Evolutionary conservation across 192 early-diverging fungal genomes (phyloP), one percentile per base, ranked within the genome.

Genomic region (Geranomyces michiganensis): DNA sequence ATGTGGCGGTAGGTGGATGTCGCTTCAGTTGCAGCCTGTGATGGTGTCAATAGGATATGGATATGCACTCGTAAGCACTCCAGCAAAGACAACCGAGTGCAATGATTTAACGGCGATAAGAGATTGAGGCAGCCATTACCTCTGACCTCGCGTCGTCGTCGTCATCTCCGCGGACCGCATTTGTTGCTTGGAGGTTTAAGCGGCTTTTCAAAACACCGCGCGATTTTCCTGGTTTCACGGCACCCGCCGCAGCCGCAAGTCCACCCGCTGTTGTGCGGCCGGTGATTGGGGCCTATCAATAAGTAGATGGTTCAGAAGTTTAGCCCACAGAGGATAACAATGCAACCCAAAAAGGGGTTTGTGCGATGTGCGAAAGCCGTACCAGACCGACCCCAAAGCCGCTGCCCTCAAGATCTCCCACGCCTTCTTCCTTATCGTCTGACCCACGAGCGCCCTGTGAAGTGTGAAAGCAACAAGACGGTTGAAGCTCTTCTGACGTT

Each of bases 311-410:
- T n/a, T n/a, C n/a, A n/a, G n/a, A n/a, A n/a, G n/a, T n/a, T n/a
- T n/a, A n/a, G n/a, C n/a, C 26, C 26, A 56, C 21, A 33, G n/a
- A 7, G 10, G 47, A 53, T 44, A 22, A 13, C 36, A 10, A 62
- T 47, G 12, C 10, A 47, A 10, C 12, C 46, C 46, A 47, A 19
- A 53, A 53, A 9, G 17, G 24, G 51, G 10, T 41, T 41, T 10
- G 5, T 41, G 31, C 29, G 59, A 4, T 61, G 24, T n/a, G 5
- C 36, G 36, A 10, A 41, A 2, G 59, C 10, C 69, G 49, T 81
- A 85, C 87, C 71, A 88, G 27, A 17, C 87, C 87, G 41, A 89
- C 72, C 13, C 82, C 83, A 72, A 89, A 89, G 17, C 87, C 86
- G 22, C 44, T 71, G 1, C 82, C 78, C 53, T 89, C 87, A 9